Conservation (phyloP, 2,329 filamentous ascomycete species). For the Penicillium sp. region DNA sequence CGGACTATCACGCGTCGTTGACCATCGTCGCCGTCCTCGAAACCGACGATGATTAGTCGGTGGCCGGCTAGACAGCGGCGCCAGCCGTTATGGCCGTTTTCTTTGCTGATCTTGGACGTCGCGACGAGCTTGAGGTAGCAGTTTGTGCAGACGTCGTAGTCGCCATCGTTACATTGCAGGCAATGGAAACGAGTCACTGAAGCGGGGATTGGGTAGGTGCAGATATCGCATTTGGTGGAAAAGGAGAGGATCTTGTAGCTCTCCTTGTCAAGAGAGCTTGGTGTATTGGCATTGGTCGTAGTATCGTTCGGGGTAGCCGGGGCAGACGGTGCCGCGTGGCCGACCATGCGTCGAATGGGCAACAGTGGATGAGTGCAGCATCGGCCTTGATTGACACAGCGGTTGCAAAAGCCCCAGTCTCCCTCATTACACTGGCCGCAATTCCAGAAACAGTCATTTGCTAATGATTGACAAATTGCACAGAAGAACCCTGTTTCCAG, state of each 20-base stretch:
- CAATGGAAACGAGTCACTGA: constrained; percentile 75
- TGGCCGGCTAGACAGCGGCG: constrained; percentile 76
- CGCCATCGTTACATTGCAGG: constrained; percentile 70
- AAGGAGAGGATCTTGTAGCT: constrained; percentile 69
- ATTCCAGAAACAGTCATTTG: constrained; percentile 86
- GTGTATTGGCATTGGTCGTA: constrained; percentile 24
- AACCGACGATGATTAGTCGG: constrained; percentile 78
- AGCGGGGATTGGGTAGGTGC: constrained; percentile 68
- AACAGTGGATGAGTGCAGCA: constrained; percentile 80
- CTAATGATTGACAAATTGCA: constrained; percentile 67
- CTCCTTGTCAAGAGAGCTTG: constrained; percentile 41
- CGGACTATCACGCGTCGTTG: constrained; percentile 66
- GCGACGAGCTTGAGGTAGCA: constrained; percentile 72
- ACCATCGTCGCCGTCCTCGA: constrained; percentile 66
- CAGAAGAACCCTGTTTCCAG: constrained; percentile 84
- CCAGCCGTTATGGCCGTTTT: constrained; percentile 81
- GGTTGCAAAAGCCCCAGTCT: constrained; percentile 91
- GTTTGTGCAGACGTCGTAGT: constrained; percentile 78
- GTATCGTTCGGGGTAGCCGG: constrained; percentile 18
- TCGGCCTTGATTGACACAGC: constrained; percentile 77
- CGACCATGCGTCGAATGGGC: constrained; percentile 64
- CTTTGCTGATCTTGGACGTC: constrained; percentile 63
- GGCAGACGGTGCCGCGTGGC: constrained; percentile 9
- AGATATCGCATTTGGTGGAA: constrained; percentile 75
- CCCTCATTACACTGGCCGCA: constrained; percentile 85